These are phyloP conservation scores for Colletotrichum trifolii DNA, from an alignment of 2,329 filamentous ascomycete genomes.

Conservation along the genomic window DNA sequence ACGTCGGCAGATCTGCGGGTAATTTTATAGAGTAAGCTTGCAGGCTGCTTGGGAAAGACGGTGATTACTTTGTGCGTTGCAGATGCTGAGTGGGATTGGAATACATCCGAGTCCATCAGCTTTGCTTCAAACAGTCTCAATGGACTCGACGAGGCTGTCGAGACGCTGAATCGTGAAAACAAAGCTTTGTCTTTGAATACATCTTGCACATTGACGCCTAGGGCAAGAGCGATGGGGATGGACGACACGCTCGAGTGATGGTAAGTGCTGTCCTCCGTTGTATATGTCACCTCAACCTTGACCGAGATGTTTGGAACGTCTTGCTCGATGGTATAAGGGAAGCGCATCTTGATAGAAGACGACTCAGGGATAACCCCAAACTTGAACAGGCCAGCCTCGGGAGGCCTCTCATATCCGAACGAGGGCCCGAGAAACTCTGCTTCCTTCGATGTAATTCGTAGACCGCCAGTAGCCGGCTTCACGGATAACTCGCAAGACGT, in stretches of 20 bases:
- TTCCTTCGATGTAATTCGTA: constrained; percentile 72
- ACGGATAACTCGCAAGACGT: constrained; percentile 69
- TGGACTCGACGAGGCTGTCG: constrained; percentile 80
- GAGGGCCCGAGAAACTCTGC: constrained; percentile 59
- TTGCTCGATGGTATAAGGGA: constrained; percentile 88
- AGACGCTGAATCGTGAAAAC: constrained; percentile 92
- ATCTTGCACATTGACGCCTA: constrained; percentile 97
- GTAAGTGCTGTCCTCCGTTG: constrained; percentile 73
- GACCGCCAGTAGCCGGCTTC: constrained; percentile 72
- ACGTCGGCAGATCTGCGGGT: constrained; percentile 58
- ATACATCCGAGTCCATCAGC: constrained; percentile 76
- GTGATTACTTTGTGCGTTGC: constrained; percentile 64
- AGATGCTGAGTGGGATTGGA: constrained; percentile 71
- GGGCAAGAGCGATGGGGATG: constrained; percentile 79
- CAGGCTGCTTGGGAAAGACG: constrained; percentile 84
- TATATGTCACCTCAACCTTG: constrained; percentile 81
- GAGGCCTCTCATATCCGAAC: constrained; percentile 58
- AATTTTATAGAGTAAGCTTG: constrained; percentile 84
- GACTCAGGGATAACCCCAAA: constrained; percentile 59
- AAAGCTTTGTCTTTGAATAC: constrained; percentile 86
- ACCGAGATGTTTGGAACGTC: constrained; percentile 77
- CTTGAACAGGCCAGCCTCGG: constrained; percentile 64
- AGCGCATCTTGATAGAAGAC: constrained; percentile 66
- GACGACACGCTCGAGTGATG: constrained; percentile 70
- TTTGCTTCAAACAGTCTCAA: constrained; percentile 78